Evolutionary conservation across 441 rosid species (phyloP).

Genomic region (Geranium incanum): DNA sequence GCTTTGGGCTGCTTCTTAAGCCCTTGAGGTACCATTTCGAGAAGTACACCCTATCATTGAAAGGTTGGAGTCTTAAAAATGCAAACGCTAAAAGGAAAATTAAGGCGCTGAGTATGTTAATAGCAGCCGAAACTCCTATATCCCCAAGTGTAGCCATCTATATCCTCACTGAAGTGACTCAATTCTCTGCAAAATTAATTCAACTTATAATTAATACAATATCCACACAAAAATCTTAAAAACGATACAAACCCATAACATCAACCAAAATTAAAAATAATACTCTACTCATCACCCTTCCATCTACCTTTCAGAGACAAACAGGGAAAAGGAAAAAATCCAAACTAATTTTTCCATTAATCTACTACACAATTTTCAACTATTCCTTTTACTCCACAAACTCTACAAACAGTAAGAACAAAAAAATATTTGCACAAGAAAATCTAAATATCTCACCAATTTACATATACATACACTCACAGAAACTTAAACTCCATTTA

Average conservation of each 20-base stretch:
- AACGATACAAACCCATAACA: not conserved
- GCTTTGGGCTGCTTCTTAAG: constrained; percentile 63
- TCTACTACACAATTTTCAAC: not conserved
- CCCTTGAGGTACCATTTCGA: constrained; percentile 93
- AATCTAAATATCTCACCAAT: not conserved
- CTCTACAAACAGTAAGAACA: not conserved
- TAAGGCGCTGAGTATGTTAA: constrained; percentile 66
- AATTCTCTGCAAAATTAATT: not conserved
- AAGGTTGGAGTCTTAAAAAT: constrained; percentile 72
- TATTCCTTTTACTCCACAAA: not conserved
- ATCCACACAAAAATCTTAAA: not conserved
- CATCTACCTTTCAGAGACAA: not conserved
- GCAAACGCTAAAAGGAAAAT: constrained; percentile 75
- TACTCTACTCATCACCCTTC: not conserved
- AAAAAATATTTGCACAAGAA: not conserved
- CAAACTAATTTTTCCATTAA: not conserved
- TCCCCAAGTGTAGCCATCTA: constrained; percentile 9
- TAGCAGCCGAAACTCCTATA: constrained; percentile 40
- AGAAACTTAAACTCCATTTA: too few species aligned
- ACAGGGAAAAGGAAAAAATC: not conserved
- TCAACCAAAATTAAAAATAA: not conserved
- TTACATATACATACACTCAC: not conserved
- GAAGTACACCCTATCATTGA: constrained; percentile 91
- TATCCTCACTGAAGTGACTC: not conserved
- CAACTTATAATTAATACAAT: not conserved